Percentiles rank a stretch among this genome's conserved stretches.
phyloP scores from a whole-genome alignment of 148 eudicot species.

The Chenopodium quinoa region DNA sequence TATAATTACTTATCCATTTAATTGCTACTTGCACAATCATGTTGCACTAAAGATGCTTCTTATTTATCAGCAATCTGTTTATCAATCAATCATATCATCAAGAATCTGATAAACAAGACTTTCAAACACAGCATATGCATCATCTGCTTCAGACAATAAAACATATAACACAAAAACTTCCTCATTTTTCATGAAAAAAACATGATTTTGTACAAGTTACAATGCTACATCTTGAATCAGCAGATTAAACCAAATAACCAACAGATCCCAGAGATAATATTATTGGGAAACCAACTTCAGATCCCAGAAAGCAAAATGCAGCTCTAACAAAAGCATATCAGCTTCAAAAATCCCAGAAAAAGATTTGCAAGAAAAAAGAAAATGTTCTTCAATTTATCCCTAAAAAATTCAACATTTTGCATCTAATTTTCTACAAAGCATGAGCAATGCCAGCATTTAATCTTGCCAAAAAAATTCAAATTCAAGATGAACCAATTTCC shows the following conservation, averaged over 20 bases:
- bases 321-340: slow-evolving; percentile 8
- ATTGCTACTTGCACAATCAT: not conserved
- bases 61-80: not conserved
- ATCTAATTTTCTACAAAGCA: not conserved
- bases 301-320: not conserved
- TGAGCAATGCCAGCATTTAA: not conserved
- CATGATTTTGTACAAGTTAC: slow-evolving; percentile 9
- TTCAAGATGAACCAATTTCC: slow-evolving; percentile 4
- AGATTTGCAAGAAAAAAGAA: not conserved
- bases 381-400: not conserved
- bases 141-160: not conserved
- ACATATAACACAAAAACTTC: not conserved
- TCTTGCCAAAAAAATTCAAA: not conserved
- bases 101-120: not conserved
- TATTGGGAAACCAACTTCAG: slow-evolving; percentile 4
- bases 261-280: not conserved
- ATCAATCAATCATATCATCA: not conserved
- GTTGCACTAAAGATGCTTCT: not conserved
- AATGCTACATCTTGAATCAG: slow-evolving; percentile 1
- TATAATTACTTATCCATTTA: not conserved
- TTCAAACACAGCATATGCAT: slow-evolving; percentile 1
- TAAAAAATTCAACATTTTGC: not conserved
- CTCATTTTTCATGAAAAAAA: not conserved
- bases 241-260: not conserved
- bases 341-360: not conserved